phyloP scores from a whole-genome alignment of 805 yeast genomes.

The Metschnikowia colocasiae region DNA sequence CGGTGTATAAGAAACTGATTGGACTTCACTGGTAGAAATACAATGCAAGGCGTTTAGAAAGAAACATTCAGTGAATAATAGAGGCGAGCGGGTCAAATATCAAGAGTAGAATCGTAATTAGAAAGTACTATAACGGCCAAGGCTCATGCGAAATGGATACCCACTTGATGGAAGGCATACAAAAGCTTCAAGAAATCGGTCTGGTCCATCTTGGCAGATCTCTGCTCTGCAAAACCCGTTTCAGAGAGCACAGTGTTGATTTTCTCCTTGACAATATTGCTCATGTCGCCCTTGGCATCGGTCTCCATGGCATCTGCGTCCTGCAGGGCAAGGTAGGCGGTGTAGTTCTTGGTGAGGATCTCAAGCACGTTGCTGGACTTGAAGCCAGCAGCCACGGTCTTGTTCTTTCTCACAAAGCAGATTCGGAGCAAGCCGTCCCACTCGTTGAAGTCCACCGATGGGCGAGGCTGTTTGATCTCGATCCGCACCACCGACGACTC shows the following conservation, averaged over 20 bases:
- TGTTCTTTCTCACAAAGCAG: constrained; percentile 88
- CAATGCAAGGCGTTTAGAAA: too few relatives aligned
- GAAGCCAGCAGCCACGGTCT: constrained; percentile 90
- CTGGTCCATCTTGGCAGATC: constrained; percentile 94
- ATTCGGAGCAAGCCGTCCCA: constrained; percentile 96
- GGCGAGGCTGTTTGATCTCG: constrained; percentile 89
- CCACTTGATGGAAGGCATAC: constrained; percentile 94
- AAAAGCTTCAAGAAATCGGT: constrained; percentile 83
- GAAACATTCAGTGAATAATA: too few relatives aligned
- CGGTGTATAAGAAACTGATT: not conserved
- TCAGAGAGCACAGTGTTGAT: constrained; percentile 71
- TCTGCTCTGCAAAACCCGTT: constrained; percentile 77
- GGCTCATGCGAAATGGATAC: constrained; percentile 83
- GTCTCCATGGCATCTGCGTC: constrained; percentile 40
- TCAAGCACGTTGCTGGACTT: constrained; percentile 75
- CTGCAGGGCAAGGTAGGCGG: constrained; percentile 60
- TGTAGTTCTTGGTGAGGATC: constrained; percentile 84
- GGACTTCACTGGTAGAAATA: not conserved
- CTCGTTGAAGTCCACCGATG: constrained; percentile 88
- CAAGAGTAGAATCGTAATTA: not conserved
- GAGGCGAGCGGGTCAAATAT: too few relatives aligned
- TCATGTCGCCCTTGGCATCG: constrained; percentile 41
- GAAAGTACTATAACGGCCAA: not conserved
- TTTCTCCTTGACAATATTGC: constrained; percentile 57
- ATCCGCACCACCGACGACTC: constrained; percentile 94